Conservation (phyloP, 73 alveolate genomes). For the Tetrahymena borealis region DNA sequence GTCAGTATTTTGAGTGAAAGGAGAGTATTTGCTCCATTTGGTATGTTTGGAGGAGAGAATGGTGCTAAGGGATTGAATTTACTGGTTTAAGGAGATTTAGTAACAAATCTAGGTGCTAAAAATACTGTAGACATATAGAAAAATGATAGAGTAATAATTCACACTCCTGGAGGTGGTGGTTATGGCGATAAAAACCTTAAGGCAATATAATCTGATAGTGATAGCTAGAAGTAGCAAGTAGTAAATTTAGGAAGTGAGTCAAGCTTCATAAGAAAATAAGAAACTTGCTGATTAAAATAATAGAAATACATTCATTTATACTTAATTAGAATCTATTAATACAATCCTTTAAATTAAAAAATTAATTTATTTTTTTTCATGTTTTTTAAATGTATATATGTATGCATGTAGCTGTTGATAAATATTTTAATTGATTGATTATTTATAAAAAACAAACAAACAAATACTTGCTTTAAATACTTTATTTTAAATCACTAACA, state of each 20-base stretch:
- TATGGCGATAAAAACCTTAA: constrained; percentile 47
- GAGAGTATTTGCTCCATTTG: constrained; percentile 79
- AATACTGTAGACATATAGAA: constrained; percentile 44
- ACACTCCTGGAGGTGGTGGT: constrained; percentile 90
- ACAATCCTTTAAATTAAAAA: too few species aligned
- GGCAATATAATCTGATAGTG: background rate
- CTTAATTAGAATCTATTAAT: too few species aligned
- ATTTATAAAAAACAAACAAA: too few species aligned
- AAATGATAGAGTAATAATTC: constrained; percentile 45
- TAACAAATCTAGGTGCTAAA: constrained; percentile 59
- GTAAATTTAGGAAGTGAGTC: background rate
- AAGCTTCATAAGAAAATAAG: background rate
- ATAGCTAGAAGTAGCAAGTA: background rate
- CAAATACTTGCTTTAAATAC: too few species aligned
- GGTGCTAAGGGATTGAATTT: constrained; percentile 72
- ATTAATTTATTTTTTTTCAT: too few species aligned
- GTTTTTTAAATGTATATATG: too few species aligned
- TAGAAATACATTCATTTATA: too few species aligned
- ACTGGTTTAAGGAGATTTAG: constrained; percentile 48
- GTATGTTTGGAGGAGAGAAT: constrained; percentile 73
- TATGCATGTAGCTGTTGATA: too few species aligned
- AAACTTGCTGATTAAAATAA: background rate
- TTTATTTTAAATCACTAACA: too few species aligned
- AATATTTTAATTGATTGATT: too few species aligned
- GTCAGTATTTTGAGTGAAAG: constrained; percentile 72